phyloP scores from a whole-genome alignment of 148 eudicot genomes.

The Chenopodium quinoa region DNA sequence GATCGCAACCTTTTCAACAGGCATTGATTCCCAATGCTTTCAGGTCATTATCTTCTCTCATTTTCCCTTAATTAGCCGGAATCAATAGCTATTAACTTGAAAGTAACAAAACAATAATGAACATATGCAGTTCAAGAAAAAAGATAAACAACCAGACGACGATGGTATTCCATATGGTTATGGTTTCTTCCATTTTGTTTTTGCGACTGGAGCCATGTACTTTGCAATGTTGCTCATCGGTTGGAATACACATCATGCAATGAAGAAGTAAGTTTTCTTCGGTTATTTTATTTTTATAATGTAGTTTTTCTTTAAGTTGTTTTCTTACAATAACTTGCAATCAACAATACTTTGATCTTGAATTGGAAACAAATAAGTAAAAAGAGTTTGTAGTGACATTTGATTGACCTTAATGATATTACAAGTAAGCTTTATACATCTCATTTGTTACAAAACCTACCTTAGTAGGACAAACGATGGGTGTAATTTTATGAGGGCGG shows the following conservation, averaged over 20 bases:
- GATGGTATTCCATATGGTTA: slow-evolving; percentile 79
- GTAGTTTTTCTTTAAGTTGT: background rate
- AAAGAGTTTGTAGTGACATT: background rate
- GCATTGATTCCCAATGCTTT: slow-evolving; percentile 85
- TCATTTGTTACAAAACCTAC: no score
- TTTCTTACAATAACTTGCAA: no score
- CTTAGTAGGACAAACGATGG: no score
- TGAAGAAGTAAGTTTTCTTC: slow-evolving; percentile 49
- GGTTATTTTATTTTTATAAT: background rate
- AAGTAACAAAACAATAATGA: background rate
- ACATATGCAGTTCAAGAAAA: slow-evolving; percentile 57
- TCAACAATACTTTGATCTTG: no score
- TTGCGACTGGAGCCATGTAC: slow-evolving; percentile 86
- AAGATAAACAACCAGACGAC: slow-evolving; percentile 47
- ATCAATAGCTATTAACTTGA: background rate
- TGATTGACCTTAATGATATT: background rate
- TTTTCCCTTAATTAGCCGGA: background rate
- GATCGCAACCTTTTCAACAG: slow-evolving; percentile 89
- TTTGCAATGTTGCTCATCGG: slow-evolving; percentile 82
- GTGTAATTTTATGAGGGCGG: no score
- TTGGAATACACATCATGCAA: slow-evolving; percentile 76
- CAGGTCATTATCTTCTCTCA: slow-evolving; percentile 42
- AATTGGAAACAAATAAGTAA: no score
- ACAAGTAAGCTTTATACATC: background rate
- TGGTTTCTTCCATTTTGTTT: slow-evolving; percentile 88